A percentile compares a stretch with the other conserved stretches of the same genome.
Conservation (phyloP, 495 filamentous ascomycete species). For the Letharia lupina region DNA sequence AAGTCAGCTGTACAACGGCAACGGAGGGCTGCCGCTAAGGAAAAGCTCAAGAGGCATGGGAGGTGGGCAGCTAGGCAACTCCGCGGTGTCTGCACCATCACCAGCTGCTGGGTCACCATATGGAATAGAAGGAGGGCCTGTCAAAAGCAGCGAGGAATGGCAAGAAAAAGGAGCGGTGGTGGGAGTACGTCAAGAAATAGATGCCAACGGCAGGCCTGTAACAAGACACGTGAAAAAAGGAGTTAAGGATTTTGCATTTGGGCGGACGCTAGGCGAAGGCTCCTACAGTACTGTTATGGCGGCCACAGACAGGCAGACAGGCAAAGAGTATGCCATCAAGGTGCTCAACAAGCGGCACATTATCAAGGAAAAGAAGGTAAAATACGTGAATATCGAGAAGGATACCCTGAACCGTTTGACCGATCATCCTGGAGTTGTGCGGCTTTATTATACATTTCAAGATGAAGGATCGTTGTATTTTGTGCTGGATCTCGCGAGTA, state of each 20-base stretch:
- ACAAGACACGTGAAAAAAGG: conserved; percentile 88
- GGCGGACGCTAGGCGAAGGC: conserved; percentile 84
- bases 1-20: conserved; percentile 41
- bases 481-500: conserved; percentile 87
- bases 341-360: conserved; percentile 98
- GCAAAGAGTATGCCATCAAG: conserved; percentile 97
- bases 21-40: conserved; percentile 52
- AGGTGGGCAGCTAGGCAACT: conserved; percentile 38
- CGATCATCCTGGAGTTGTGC: conserved; percentile 93
- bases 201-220: conserved; percentile 74
- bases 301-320: conserved; percentile 88
- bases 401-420: conserved; percentile 93
- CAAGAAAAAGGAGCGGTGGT: conserved; percentile 87
- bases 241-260: conserved; percentile 94
- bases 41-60: conserved; percentile 58
- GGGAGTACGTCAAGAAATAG: conserved; percentile 64
- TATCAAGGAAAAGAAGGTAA: conserved; percentile 99
- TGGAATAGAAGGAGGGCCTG: conserved; percentile 53
- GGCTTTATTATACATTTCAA: conserved; percentile 98
- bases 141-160: conserved; percentile 82
- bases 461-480: conserved; percentile 95
- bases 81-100: conserved; percentile 28
- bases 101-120: conserved; percentile 42
- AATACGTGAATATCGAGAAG: conserved; percentile 99
- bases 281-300: conserved; percentile 96